Evolutionary conservation across 352 stramenopile genomes (phyloP).

Genomic region (Pythium aphanidermatum): DNA sequence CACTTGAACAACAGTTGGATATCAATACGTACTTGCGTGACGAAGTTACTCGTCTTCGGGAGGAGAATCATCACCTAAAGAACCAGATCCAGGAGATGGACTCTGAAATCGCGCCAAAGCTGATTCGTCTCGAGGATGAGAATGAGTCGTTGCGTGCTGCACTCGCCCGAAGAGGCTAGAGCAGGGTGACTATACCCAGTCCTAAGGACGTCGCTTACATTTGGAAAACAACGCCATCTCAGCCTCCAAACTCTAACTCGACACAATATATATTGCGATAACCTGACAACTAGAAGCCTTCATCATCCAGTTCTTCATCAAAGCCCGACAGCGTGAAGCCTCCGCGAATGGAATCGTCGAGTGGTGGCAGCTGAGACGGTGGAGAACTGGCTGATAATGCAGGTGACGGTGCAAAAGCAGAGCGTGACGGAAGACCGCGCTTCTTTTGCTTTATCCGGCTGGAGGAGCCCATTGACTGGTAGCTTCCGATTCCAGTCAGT

Average conservation of each 20-base stretch:
- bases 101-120: conserved; percentile 73
- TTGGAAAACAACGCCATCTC: too few species aligned
- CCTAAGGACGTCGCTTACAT: too few species aligned
- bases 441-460: conserved; percentile 17
- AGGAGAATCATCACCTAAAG: conserved; percentile 82
- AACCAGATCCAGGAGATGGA: conserved; percentile 86
- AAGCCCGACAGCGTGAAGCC: conserved; percentile 58
- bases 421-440: conserved; percentile 1
- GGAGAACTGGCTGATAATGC: conserved; percentile 64
- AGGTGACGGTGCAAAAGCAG: conserved; percentile 52
- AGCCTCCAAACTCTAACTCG: too few species aligned
- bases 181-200: too few species aligned
- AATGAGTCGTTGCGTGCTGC: conserved; percentile 59
- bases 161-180: conserved; percentile 18
- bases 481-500: conserved; percentile 10
- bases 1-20: conserved; percentile 77
- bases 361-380: conserved; percentile 50
- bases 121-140: conserved; percentile 80
- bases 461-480: conserved; percentile 1
- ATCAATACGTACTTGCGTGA: conserved; percentile 82
- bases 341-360: conserved; percentile 20
- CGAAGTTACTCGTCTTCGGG: conserved; percentile 69
- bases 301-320: conserved; percentile 47
- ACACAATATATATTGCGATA: too few species aligned
- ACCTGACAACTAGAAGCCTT: conserved; percentile 63